Evolutionary conservation across 31 red algal genomes (phyloP), one percentile per base, ranked within the genome.

Genomic region (Odonthalia washingtoniensis): DNA sequence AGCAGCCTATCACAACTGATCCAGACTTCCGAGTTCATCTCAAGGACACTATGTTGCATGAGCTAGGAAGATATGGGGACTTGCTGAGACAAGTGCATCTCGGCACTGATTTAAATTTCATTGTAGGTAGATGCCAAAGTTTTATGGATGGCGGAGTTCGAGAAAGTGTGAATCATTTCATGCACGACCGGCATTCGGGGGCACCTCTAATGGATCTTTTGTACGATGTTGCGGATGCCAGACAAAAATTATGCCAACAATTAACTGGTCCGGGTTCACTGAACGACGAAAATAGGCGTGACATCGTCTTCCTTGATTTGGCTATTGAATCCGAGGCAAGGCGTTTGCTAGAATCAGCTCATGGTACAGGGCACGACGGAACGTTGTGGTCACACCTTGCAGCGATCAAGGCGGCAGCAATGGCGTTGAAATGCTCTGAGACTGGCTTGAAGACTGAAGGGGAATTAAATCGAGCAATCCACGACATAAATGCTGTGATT

Each of bases 51-150:
- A 97, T 97, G 91, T 49, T 97, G 27, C 81, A 84, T 42, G 95
- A 97, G 67, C 82, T 97, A n/a, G 65, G 83, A 45, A 46, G 88
- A n/a, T 98, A 98, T 44, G 85, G 85, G 12, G 89, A 80, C 36
- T 75, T 98, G 21, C 85, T 98, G 60, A 89, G 81, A 70, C 86
- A 87, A 79, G 96, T 98, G 0, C 96, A 98, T 90, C 82, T 95
- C 40, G 96, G 96, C 40, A 98, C 96, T 3, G 96, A 98, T 53
- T 65, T 97, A 65, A 90, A 94, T 34, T 92, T 90, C 18, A 91
- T 91, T 38, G 88, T 95, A 30, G 88, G 65, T 70, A 81, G 89
- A 76, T 93, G 86, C 38, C 94, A 92, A 41, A 81, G 89, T n/a
- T 80, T 89, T 14, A 75, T 97, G 77, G 83, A 94, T 26, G 88